These are phyloP conservation scores for Paramecium bursaria DNA, from an alignment of 73 alveolate species.

Conservation along the genomic window DNA sequence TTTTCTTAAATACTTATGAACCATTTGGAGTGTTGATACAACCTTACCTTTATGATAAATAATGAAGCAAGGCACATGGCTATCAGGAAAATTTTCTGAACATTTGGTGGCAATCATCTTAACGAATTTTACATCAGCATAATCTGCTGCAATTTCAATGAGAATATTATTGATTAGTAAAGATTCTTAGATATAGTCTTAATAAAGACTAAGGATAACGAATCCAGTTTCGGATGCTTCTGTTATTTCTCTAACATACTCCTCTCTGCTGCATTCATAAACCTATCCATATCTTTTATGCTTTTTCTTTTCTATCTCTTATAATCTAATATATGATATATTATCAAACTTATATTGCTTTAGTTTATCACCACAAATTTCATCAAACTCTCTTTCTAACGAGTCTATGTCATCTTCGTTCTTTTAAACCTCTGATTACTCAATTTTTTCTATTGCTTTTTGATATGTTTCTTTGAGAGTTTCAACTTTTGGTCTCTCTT, in stretches of 20 bases:
- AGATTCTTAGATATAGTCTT: conserved; percentile 61
- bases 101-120: conserved; percentile 70
- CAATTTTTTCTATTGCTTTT: conserved; percentile 50
- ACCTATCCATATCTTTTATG: conserved; percentile 60
- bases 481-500: conserved; percentile 38
- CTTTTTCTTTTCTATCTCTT: conserved; percentile 35
- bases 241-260: conserved; percentile 60
- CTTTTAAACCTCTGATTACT: conserved; percentile 18
- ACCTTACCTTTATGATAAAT: conserved; percentile 51
- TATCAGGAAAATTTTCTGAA: conserved; percentile 69
- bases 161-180: conserved; percentile 21
- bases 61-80: conserved; percentile 60
- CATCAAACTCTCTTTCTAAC: neutral
- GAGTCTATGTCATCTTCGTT: conserved; percentile 26
- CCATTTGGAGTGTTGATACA: conserved; percentile 55
- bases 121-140: conserved; percentile 57
- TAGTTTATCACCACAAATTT: conserved; percentile 61
- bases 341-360: too few relatives aligned
- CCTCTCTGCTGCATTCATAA: conserved; percentile 59
- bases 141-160: conserved; percentile 50
- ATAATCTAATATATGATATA: too few relatives aligned
- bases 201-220: conserved; percentile 51
- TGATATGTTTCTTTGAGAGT: conserved; percentile 37
- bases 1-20: conserved; percentile 60
- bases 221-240: conserved; percentile 64